phyloP scores from a whole-genome alignment of 495 filamentous ascomycete species.

The Bacidia gigantensis region DNA sequence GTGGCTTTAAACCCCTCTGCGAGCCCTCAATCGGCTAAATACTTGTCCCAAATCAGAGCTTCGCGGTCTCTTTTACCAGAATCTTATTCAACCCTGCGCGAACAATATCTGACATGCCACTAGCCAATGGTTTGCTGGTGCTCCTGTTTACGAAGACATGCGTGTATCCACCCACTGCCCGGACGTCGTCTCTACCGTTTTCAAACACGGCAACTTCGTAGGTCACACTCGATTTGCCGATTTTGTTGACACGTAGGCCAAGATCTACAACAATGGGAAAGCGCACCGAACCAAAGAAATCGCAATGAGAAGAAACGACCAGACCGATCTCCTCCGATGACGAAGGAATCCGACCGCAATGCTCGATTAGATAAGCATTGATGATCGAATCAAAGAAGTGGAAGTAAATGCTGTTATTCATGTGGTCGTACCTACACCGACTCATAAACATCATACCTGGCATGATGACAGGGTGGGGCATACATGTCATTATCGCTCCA shows the following conservation, averaged over 20 bases:
- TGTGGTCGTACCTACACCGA: slow-evolving; percentile 11
- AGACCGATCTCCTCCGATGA: slow-evolving; percentile 56
- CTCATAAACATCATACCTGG: background rate
- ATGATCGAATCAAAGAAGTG: slow-evolving; percentile 78
- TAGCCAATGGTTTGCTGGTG: slow-evolving; percentile 46
- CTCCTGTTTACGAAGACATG: slow-evolving; percentile 79
- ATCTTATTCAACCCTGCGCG: slow-evolving; percentile 38
- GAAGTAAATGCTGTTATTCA: slow-evolving; percentile 76
- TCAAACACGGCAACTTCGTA: slow-evolving; percentile 89
- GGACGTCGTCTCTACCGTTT: slow-evolving; percentile 55
- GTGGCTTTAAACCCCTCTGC: background rate
- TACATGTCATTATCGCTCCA: slow-evolving; percentile 99
- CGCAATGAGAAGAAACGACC: slow-evolving; percentile 68
- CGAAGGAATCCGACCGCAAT: slow-evolving; percentile 63
- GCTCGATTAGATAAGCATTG: slow-evolving; percentile 74
- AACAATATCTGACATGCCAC: slow-evolving; percentile 44
- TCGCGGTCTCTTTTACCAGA: slow-evolving; percentile 8
- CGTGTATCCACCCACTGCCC: slow-evolving; percentile 73
- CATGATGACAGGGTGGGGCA: slow-evolving; percentile 27
- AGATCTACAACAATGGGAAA: slow-evolving; percentile 77
- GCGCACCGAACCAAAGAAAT: slow-evolving; percentile 71
- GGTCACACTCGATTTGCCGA: slow-evolving; percentile 78
- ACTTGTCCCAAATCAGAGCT: slow-evolving; percentile 24
- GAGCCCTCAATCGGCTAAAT: too few species aligned
- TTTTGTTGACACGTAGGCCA: slow-evolving; percentile 64